Evolutionary conservation across 495 filamentous ascomycete genomes (phyloP).

Genomic region (Aspergillus nidulans): DNA sequence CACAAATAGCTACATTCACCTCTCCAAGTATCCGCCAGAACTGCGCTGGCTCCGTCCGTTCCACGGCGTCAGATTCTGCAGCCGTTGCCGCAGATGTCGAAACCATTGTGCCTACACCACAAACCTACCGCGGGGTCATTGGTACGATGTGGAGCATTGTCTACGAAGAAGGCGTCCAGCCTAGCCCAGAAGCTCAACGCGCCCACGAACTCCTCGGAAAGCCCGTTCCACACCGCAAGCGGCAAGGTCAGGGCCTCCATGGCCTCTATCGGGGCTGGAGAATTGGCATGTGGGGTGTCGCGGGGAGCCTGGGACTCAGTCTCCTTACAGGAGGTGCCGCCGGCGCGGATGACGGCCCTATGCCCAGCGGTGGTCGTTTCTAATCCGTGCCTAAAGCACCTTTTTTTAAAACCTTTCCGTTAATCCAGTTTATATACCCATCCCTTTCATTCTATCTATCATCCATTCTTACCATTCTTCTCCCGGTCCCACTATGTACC

Average conservation of each 20-base stretch:
- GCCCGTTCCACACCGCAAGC: slow-evolving; percentile 40
- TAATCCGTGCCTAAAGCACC: slow-evolving; percentile 15
- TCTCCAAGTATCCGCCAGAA: slow-evolving; percentile 48
- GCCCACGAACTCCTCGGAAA: slow-evolving; percentile 32
- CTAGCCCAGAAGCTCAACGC: slow-evolving; percentile 30
- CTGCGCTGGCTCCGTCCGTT: slow-evolving; percentile 44
- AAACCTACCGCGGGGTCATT: slow-evolving; percentile 69
- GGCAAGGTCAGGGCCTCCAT: slow-evolving; percentile 72
- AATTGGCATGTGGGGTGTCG: slow-evolving; percentile 90
- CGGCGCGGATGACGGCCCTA: slow-evolving; percentile 31
- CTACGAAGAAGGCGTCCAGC: slow-evolving; percentile 68
- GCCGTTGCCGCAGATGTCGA: slow-evolving; percentile 48
- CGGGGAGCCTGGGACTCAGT: slow-evolving; percentile 77
- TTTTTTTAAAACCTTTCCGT: not conserved
- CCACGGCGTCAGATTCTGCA: slow-evolving; percentile 28
- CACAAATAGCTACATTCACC: slow-evolving; percentile 66
- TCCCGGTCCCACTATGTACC: slow-evolving; percentile 1
- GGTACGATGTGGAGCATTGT: slow-evolving; percentile 86
- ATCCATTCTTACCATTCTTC: not conserved
- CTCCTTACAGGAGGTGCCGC: slow-evolving; percentile 50
- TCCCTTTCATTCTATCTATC: not conserved
- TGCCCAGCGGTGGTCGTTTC: slow-evolving; percentile 35
- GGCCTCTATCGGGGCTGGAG: slow-evolving; percentile 93
- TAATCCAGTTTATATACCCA: not conserved
- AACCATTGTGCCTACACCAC: slow-evolving; percentile 63